A percentile compares a stretch with the other conserved stretches of the same genome.
Evolutionary conservation across 768 basidiomycete genomes (phyloP).

Genomic region (Rossbeevera mucosa): DNA sequence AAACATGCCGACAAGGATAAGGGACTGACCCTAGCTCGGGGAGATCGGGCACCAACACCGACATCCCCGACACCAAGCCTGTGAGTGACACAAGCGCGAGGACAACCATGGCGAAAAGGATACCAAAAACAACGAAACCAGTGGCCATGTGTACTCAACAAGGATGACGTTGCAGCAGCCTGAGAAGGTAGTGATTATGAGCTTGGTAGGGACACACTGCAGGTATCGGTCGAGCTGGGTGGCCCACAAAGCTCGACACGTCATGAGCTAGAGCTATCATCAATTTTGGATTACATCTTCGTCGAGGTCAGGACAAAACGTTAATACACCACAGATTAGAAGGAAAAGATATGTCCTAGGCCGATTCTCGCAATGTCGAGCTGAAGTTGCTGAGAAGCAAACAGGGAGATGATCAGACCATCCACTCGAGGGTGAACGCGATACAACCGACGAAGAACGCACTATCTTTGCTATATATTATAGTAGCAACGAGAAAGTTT

Average conservation of each 20-base stretch:
- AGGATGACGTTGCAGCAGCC: slow-evolving; percentile 34
- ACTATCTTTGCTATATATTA: slow-evolving; percentile 21
- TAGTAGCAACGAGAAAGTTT: slow-evolving; percentile 19
- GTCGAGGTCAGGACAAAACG: neutral
- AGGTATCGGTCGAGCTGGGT: slow-evolving; percentile 49
- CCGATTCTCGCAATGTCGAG: slow-evolving; percentile 47
- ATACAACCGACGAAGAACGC: slow-evolving; percentile 18
- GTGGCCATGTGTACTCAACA: slow-evolving; percentile 39
- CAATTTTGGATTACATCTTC: slow-evolving; percentile 30
- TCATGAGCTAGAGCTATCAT: slow-evolving; percentile 56
- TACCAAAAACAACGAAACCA: slow-evolving; percentile 39
- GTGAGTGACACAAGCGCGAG: slow-evolving; percentile 20
- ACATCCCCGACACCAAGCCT: slow-evolving; percentile 35
- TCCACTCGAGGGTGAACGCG: neutral
- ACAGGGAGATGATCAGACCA: slow-evolving; percentile 38
- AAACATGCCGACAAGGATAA: neutral
- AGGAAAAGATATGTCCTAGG: slow-evolving; percentile 43
- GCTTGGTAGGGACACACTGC: slow-evolving; percentile 39
- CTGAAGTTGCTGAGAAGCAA: slow-evolving; percentile 63
- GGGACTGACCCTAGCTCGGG: slow-evolving; percentile 46
- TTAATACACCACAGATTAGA: slow-evolving; percentile 51
- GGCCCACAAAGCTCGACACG: slow-evolving; percentile 50
- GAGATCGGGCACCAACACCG: slow-evolving; percentile 41
- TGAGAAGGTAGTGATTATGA: slow-evolving; percentile 33
- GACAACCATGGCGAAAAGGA: slow-evolving; percentile 13